A percentile compares a stretch with the other conserved stretches of the same genome.
phyloP scores from a whole-genome alignment of 495 filamentous ascomycete species.

The Umbilicaria muhlenbergii region DNA sequence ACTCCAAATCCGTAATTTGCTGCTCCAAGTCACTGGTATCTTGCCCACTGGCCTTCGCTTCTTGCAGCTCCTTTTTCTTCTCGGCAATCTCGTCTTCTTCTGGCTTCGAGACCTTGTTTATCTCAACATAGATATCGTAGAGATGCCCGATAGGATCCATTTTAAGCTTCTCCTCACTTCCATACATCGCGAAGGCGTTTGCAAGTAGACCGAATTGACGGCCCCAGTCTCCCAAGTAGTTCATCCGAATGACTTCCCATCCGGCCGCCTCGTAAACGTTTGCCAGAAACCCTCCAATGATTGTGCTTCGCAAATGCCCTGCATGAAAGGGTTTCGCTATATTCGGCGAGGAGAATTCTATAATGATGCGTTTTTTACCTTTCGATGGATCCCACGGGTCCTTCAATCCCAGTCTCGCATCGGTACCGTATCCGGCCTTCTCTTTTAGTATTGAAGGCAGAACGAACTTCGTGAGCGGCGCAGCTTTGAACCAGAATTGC shows the following conservation, averaged over 20 bases:
- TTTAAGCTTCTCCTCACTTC: constrained; percentile 41
- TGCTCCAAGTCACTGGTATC: constrained; percentile 29
- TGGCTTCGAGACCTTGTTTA: constrained; percentile 36
- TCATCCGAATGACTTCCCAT: constrained; percentile 57
- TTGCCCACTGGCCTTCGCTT: constrained; percentile 33
- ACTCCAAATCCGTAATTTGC: constrained; percentile 35
- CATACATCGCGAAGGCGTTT: constrained; percentile 49
- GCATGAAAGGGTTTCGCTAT: constrained; percentile 64
- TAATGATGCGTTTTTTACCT: constrained; percentile 46
- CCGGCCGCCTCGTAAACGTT: constrained; percentile 55
- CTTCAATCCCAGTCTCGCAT: constrained; percentile 46
- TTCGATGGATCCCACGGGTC: constrained; percentile 54
- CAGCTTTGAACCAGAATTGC: constrained; percentile 63
- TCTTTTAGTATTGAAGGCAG: constrained; percentile 46
- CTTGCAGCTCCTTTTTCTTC: constrained; percentile 36
- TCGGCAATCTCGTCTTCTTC: constrained; percentile 41
- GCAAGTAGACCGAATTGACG: constrained; percentile 60
- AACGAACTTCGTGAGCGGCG: constrained; percentile 41
- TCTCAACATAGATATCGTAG: constrained; percentile 53
- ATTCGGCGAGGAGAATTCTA: constrained; percentile 66
- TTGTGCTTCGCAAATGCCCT: constrained; percentile 58
- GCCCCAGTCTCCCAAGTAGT: constrained; percentile 68
- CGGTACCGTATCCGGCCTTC: constrained; percentile 48
- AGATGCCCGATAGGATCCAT: constrained; percentile 54
- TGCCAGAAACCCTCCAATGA: constrained; percentile 57